These are phyloP conservation scores for Crithidia thermophila DNA, from an alignment of 208 protist genomes.

Conservation along the genomic window DNA sequence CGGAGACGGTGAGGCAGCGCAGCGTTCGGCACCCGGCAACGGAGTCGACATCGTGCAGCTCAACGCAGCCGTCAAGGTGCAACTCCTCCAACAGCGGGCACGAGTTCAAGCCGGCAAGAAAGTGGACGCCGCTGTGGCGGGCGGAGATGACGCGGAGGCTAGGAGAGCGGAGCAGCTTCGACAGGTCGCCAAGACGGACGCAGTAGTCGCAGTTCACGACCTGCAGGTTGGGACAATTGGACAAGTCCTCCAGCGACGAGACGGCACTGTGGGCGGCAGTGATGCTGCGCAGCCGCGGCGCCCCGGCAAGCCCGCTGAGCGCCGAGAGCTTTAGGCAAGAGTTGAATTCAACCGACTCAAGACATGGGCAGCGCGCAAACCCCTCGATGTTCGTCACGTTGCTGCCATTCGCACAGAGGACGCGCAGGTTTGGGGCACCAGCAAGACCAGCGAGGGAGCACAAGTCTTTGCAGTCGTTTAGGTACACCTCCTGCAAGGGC, in stretches of 20 bases:
- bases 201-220: constrained; percentile 7
- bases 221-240: background rate
- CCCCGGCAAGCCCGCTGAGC: constrained; percentile 4
- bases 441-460: background rate
- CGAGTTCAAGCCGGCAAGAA: background rate
- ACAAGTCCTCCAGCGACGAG: constrained; percentile 8
- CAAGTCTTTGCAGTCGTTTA: constrained; percentile 4
- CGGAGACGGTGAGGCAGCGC: background rate
- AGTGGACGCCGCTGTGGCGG: constrained; percentile 2
- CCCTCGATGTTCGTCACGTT: background rate
- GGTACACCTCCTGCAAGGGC: background rate
- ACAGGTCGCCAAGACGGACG: constrained; percentile 1
- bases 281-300: constrained; percentile 7
- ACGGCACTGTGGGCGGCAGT: constrained; percentile 1
- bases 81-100: constrained; percentile 10
- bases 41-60: constrained; percentile 10
- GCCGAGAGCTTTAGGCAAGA: background rate
- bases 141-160: constrained; percentile 9
- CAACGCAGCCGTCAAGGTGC: constrained; percentile 1
- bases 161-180: constrained; percentile 4
- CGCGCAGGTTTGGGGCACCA: constrained; percentile 2
- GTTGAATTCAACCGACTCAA: constrained; percentile 4
- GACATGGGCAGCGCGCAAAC: background rate
- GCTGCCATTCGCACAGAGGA: background rate
- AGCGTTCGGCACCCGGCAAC: background rate